Evolutionary conservation across 805 yeast species (phyloP).

Genomic region (Ogataea zsoltii): DNA sequence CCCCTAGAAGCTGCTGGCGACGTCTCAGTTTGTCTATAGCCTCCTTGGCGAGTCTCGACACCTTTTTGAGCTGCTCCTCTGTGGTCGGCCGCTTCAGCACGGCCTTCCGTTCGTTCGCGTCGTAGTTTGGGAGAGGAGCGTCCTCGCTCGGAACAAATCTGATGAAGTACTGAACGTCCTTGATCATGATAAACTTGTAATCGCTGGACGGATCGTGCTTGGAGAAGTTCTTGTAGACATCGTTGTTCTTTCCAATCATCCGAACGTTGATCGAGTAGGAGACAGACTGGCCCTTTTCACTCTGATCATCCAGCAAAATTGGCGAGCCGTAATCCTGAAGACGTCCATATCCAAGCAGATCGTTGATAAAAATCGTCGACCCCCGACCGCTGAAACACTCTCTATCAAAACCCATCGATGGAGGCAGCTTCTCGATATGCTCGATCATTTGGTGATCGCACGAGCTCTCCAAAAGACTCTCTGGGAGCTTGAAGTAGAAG

Average conservation of each 20-base stretch:
- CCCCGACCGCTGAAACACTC: conserved; percentile 30
- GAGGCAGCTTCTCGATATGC: conserved; percentile 38
- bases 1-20: conserved; percentile 14
- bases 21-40: conserved; percentile 15
- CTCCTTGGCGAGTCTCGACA: conserved; percentile 18
- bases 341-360: conserved; percentile 56
- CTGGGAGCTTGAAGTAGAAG: conserved; percentile 56
- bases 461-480: conserved; percentile 47
- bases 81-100: conserved; percentile 14
- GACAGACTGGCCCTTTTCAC: conserved; percentile 43
- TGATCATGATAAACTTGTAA: conserved; percentile 21
- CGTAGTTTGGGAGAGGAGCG: conserved; percentile 20
- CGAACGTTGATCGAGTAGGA: conserved; percentile 53
- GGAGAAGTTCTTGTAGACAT: conserved; percentile 11
- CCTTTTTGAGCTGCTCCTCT: conserved; percentile 15
- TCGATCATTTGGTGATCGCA: conserved; percentile 43
- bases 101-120: conserved; percentile 1
- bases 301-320: conserved; percentile 47
- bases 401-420: conserved; percentile 39
- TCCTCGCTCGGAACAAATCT: conserved; percentile 23
- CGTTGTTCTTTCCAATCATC: conserved; percentile 42
- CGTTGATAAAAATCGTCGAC: conserved; percentile 31
- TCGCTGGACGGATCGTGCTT: conserved; percentile 9
- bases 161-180: conserved; percentile 22
- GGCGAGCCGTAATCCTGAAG: conserved; percentile 52